Evolutionary conservation across 2,329 filamentous ascomycete genomes (phyloP).

Genomic region (Phyllosticta citrichinensis): DNA sequence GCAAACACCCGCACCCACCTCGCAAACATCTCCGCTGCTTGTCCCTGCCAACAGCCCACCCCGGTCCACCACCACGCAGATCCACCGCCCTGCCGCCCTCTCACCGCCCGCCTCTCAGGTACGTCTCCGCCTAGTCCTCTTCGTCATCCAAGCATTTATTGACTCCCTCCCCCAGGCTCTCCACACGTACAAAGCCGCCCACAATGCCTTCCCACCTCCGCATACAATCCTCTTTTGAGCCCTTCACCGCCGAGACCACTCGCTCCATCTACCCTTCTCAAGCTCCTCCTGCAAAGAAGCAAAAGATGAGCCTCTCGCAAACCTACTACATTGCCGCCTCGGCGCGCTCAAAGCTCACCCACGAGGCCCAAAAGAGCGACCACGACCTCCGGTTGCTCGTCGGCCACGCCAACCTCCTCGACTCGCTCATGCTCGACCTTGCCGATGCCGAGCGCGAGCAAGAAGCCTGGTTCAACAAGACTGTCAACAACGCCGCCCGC

Average conservation of each 20-base stretch:
- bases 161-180: conserved; percentile 8
- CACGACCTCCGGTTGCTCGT: conserved; percentile 93
- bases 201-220: conserved; percentile 41
- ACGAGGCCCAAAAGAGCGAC: conserved; percentile 79
- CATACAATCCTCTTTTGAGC: conserved; percentile 37
- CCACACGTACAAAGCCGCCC: neutral
- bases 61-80: neutral
- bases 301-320: conserved; percentile 95
- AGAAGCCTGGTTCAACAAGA: conserved; percentile 96
- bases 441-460: conserved; percentile 92
- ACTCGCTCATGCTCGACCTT: conserved; percentile 84
- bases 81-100: conserved; percentile 4
- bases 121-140: conserved; percentile 8
- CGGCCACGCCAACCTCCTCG: conserved; percentile 95
- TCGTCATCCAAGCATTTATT: conserved; percentile 6
- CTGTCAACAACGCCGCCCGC: conserved; percentile 64
- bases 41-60: neutral
- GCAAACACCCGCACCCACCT: no score
- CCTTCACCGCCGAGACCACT: conserved; percentile 34
- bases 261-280: conserved; percentile 28
- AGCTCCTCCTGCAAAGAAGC: conserved; percentile 44
- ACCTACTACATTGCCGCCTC: conserved; percentile 98
- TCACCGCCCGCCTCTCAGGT: conserved; percentile 9
- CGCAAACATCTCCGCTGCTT: neutral
- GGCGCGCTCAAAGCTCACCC: conserved; percentile 89